Conservation (phyloP, 495 filamentous ascomycete species). For the Trichoderma erinaceum region DNA sequence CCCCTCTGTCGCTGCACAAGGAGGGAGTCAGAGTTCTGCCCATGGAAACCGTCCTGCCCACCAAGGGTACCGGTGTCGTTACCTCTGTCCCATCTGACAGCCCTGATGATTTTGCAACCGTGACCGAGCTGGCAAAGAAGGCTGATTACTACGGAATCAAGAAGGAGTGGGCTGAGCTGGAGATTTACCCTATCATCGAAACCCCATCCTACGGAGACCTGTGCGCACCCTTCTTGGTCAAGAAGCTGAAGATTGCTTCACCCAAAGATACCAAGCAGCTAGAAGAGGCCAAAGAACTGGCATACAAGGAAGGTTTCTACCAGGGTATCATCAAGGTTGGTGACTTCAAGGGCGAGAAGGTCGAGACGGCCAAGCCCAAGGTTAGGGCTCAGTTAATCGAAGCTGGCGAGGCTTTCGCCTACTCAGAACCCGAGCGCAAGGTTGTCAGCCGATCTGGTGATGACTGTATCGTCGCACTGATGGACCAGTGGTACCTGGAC, state of each 20-base stretch:
- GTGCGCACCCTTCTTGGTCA: constrained; percentile 73
- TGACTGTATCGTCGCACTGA: constrained; percentile 83
- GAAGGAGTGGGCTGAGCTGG: constrained; percentile 91
- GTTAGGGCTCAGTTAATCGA: constrained; percentile 75
- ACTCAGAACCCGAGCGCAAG: constrained; percentile 84
- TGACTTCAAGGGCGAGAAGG: constrained; percentile 80
- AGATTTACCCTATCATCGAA: constrained; percentile 81
- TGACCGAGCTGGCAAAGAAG: constrained; percentile 87
- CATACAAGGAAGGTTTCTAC: constrained; percentile 98
- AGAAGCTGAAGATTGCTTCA: constrained; percentile 92
- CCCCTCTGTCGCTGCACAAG: constrained; percentile 83
- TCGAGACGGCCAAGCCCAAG: constrained; percentile 79
- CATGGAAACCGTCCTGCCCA: constrained; percentile 86
- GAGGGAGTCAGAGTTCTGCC: constrained; percentile 75
- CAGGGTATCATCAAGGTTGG: constrained; percentile 86
- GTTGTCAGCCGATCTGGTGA: constrained; percentile 84
- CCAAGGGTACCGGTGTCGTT: constrained; percentile 94
- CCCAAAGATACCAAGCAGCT: constrained; percentile 90
- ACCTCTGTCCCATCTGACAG: constrained; percentile 93
- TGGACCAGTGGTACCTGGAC: constrained; percentile 96
- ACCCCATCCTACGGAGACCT: constrained; percentile 86
- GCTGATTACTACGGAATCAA: constrained; percentile 95
- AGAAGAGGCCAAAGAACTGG: constrained; percentile 87
- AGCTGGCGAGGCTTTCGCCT: constrained; percentile 75
- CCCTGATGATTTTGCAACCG: constrained; percentile 89